Percentiles rank a stretch among this genome's conserved stretches.
Evolutionary conservation across 2,329 filamentous ascomycete species (phyloP).

Genomic region (Trichoderma arundinaceum): DNA sequence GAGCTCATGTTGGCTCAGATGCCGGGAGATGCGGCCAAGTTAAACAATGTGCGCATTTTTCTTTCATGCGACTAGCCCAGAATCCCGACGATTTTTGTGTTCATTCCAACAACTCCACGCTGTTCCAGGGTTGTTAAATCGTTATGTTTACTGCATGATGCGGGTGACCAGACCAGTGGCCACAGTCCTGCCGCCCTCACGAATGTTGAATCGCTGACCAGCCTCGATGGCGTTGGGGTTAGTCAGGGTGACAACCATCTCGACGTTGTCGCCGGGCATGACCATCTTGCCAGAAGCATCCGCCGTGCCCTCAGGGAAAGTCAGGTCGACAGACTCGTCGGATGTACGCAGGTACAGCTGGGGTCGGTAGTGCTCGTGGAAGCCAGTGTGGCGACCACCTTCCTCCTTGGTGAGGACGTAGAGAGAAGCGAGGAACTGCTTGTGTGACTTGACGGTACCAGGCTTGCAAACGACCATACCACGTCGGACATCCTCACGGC

Average conservation of each 20-base stretch:
- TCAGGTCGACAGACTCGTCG: constrained; percentile 77
- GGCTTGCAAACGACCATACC: constrained; percentile 94
- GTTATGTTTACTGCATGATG: constrained; percentile 61
- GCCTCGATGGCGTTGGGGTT: constrained; percentile 85
- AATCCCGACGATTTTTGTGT: constrained; percentile 29
- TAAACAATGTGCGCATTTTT: constrained; percentile 12
- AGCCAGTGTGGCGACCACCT: constrained; percentile 95
- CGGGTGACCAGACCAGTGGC: constrained; percentile 83
- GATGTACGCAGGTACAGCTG: constrained; percentile 96
- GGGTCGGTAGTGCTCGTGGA: constrained; percentile 94
- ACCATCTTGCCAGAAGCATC: constrained; percentile 78
- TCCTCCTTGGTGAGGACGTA: constrained; percentile 98
- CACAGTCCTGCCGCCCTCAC: constrained; percentile 91
- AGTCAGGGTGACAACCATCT: constrained; percentile 90
- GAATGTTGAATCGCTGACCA: constrained; percentile 96
- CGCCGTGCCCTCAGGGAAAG: constrained; percentile 83
- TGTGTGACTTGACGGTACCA: constrained; percentile 82
- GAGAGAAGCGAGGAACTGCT: constrained; percentile 91
- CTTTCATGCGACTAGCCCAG: constrained; percentile 7
- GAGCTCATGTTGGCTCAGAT: constrained; percentile 42
- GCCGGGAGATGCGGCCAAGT: constrained; percentile 33
- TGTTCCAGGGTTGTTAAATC: constrained; percentile 28
- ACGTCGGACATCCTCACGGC: constrained; percentile 90
- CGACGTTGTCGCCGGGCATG: constrained; percentile 98
- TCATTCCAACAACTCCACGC: constrained; percentile 23